Conservation (phyloP, 2,329 filamentous ascomycete genomes). For the Ophiostoma triangulosporum region DNA sequence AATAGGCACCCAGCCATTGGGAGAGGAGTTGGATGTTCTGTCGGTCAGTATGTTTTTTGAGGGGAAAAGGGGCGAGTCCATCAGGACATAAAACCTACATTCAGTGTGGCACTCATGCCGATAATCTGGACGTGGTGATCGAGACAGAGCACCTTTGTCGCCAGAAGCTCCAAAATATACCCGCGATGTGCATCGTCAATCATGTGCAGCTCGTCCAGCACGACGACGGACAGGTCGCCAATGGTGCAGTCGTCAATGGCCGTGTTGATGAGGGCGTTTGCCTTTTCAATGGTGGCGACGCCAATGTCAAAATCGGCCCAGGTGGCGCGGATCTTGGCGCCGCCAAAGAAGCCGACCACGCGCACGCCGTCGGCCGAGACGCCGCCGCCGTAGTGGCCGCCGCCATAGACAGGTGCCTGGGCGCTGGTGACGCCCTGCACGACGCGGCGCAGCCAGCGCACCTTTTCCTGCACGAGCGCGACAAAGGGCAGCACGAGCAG, state of each 20-base stretch:
- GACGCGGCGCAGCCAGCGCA: slow-evolving; percentile 56
- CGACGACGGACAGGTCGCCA: slow-evolving; percentile 49
- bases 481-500: slow-evolving; percentile 65
- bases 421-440: slow-evolving; percentile 42
- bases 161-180: slow-evolving; percentile 61
- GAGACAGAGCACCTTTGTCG: slow-evolving; percentile 58
- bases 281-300: slow-evolving; percentile 72
- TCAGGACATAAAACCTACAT: slow-evolving; percentile 35
- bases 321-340: slow-evolving; percentile 49
- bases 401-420: slow-evolving; percentile 13
- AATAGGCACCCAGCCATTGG: slow-evolving; percentile 56
- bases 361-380: slow-evolving; percentile 35
- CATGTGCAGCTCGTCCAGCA: slow-evolving; percentile 74
- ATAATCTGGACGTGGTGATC: slow-evolving; percentile 56
- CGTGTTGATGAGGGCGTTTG: slow-evolving; percentile 59
- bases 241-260: slow-evolving; percentile 60
- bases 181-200: slow-evolving; percentile 63
- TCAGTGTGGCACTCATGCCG: slow-evolving; percentile 69
- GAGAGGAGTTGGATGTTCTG: slow-evolving; percentile 56
- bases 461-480: slow-evolving; percentile 67
- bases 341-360: slow-evolving; percentile 63
- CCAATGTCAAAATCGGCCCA: slow-evolving; percentile 69
- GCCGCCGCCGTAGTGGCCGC: background rate
- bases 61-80: too few relatives aligned
- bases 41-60: background rate